Base-by-base conservation (phyloP, 495 filamentous ascomycete genomes). In the Tricharina praecox region DNA sequence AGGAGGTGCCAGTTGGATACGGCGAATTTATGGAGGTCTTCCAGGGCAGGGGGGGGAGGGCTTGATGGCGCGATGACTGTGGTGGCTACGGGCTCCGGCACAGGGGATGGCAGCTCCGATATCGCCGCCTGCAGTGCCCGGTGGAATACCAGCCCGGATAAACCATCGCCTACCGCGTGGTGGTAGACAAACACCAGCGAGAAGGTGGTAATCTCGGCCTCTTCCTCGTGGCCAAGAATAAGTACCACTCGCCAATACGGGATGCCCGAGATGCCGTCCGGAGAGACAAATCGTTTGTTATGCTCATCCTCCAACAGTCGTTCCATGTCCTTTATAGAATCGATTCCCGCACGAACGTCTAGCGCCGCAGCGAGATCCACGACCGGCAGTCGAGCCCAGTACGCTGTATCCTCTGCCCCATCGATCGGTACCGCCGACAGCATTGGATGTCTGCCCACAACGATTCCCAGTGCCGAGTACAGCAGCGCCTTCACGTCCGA, bases 301-400 rank as follows among this genome's bases (percentile, higher is more conserved):
- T 32, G 28, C 13, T 32, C 28, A 5, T 5, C 5, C 28, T 32
- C 28, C 28, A 32, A 13, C 5, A 32, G 28, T 5, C 5, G 28
- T 13, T 32, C 28, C 13, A 32, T 5, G 28, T 32, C 28, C 13
- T 13, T 5, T n/a, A n/a, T n/a, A 13, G 7, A 5, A 5, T 32
- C 37, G 0, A 55, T 44, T 1, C 64, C 62, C 9, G 57, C 26
- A 18, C 62, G 39, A 23, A 70, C 67, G 1, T 43, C 48, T 0
- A 70, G 57, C 25, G 60, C 48, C 7, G 61, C 54, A 18, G 56
- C 50, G n/a, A 72, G 55, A 30, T 70, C 53, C 23, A 71, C 60
- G 10, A 58, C 46, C 1, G 66, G 64, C 2, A 70, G 51, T n/a
- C 69, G 68, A 9, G 60, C 69, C 32, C 67, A 71, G 36, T 65